Evolutionary conservation across 108 stramenopile genomes (phyloP), one percentile per base, ranked within the genome.

Genomic region (Epipyxis sp.): DNA sequence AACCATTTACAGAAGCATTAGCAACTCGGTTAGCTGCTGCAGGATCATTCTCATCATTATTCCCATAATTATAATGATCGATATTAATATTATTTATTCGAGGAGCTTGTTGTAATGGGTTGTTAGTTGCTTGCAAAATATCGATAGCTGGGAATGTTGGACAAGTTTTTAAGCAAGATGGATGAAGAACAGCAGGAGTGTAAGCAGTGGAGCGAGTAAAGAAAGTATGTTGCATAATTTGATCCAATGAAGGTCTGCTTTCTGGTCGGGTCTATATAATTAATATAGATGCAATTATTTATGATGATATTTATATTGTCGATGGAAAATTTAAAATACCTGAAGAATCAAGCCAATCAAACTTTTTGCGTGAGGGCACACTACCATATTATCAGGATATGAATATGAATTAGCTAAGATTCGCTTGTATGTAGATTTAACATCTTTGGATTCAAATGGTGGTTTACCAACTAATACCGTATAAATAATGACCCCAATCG

Each of bases 401-500:
- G 82, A 81, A 86, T 96, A 99, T 46, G 92, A 87, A 83, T 97
- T 97, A 29, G 89, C 87, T 69, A 95, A 76, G 69, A 99, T 99
- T 43, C 96, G 90, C 13, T 94, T 91, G 82, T 99, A 99, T 1
- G 98, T 99, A 1, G 93, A 90, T 85, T 99, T 97, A 37, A 99
- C 98, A 80, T 99, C 96, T 68, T 91, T 95, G 32, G 93, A 89
- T 80, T 99, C 94, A 84, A 95, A 99, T 0, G 98, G 98, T 1
- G 98, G 98, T 62, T 93, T 94, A 1, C 98, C 98, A 45, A 97
- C 93, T 27, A 99, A 82, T 79, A 94, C 82, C 1, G 98, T 99
- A 87, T 90, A 99, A 57, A 95, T 84, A 69, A 99, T 96, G 1
- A 99, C 95, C 32, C 98, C 98, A 85, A 95, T 91, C 0, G 92